phyloP scores from a whole-genome alignment of 2,329 filamentous ascomycete genomes.

The Malbranchea zuffiana region DNA sequence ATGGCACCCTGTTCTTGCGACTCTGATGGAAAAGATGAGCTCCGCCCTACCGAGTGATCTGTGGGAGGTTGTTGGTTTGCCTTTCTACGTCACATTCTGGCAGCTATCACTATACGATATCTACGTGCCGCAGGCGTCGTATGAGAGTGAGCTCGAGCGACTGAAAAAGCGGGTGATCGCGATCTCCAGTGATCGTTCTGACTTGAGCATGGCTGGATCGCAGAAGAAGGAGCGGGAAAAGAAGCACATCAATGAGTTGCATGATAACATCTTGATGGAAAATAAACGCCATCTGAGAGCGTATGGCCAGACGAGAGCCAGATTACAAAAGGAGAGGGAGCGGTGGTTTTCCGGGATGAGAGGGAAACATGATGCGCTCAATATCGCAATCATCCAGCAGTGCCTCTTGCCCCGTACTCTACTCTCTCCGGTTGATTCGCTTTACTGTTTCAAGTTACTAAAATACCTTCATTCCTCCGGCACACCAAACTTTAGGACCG shows the following conservation, averaged over 20 bases:
- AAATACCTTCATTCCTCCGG: slow-evolving; percentile 77
- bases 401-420: slow-evolving; percentile 84
- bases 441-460: slow-evolving; percentile 77
- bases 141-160: slow-evolving; percentile 62
- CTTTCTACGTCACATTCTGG: slow-evolving; percentile 90
- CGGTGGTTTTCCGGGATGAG: slow-evolving; percentile 63
- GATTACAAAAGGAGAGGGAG: slow-evolving; percentile 64
- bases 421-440: slow-evolving; percentile 74
- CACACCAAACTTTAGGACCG: slow-evolving; percentile 74
- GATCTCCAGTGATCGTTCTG: slow-evolving; percentile 59
- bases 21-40: slow-evolving; percentile 59
- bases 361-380: slow-evolving; percentile 54
- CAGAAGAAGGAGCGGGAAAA: slow-evolving; percentile 59
- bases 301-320: slow-evolving; percentile 55
- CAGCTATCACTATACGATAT: slow-evolving; percentile 74
- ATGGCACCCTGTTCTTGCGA: slow-evolving; percentile 61
- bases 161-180: slow-evolving; percentile 56
- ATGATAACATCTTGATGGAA: slow-evolving; percentile 61
- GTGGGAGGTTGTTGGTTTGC: slow-evolving; percentile 60
- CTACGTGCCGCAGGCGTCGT: slow-evolving; percentile 62
- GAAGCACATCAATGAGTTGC: slow-evolving; percentile 56
- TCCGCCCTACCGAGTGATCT: slow-evolving; percentile 50
- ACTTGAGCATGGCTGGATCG: slow-evolving; percentile 56
- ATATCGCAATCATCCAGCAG: slow-evolving; percentile 71
- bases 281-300: slow-evolving; percentile 57